phyloP scores from a whole-genome alignment of 164 flowering plant species.

The Magnolia changhungtana region DNA sequence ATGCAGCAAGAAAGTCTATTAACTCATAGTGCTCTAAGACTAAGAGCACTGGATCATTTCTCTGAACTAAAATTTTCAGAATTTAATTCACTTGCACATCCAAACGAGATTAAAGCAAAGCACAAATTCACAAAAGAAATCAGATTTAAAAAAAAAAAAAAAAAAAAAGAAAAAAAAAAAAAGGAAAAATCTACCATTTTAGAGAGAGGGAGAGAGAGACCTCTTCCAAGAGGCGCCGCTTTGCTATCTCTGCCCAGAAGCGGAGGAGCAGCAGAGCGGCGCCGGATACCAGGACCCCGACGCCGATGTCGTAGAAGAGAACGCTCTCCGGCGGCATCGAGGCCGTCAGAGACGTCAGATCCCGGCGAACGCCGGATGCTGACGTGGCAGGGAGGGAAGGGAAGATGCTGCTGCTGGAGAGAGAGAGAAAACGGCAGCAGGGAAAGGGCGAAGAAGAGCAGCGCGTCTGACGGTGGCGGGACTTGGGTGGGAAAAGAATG shows the following conservation, averaged over 20 bases:
- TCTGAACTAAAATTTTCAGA: not conserved
- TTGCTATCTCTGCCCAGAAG: constrained; percentile 62
- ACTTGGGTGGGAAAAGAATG: not conserved
- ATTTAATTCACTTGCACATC: not conserved
- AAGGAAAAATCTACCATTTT: not conserved
- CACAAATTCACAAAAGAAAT: not conserved
- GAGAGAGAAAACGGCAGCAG: not conserved
- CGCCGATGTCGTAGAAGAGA: constrained; percentile 37
- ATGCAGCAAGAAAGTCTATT: too few relatives aligned
- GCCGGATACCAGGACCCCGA: constrained; percentile 35
- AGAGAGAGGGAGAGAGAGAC: constrained; percentile 18
- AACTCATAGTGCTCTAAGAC: too few relatives aligned
- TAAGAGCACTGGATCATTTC: too few relatives aligned
- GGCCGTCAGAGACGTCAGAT: constrained; percentile 7
- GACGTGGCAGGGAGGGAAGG: not conserved
- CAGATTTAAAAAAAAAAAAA: not conserved
- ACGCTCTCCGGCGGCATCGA: constrained; percentile 31
- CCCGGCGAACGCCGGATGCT: constrained; percentile 16
- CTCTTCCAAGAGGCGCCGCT: constrained; percentile 60
- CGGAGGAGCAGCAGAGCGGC: constrained; percentile 49
- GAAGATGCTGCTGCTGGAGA: not conserved
- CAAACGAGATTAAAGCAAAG: not conserved
- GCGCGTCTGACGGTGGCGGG: not conserved
- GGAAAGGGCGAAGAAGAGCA: not conserved
- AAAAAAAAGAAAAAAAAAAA: not conserved